Base-by-base conservation (phyloP, 768 basidiomycete genomes). In the Boletus insuetus region DNA sequence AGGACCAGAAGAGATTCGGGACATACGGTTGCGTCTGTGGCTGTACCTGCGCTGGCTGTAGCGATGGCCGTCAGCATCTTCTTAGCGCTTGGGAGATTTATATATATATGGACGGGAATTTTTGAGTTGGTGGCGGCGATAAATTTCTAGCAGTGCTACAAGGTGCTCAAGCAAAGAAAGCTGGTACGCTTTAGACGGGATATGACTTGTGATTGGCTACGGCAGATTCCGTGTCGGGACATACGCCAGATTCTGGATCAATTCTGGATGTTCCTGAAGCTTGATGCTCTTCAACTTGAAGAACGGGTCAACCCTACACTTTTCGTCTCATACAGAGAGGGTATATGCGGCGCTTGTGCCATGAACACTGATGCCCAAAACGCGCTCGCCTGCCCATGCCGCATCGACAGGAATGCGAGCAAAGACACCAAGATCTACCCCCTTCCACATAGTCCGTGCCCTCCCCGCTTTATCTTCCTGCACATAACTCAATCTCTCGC, bases 321-420 rank as follows among this genome's bases (percentile, higher is more conserved):
- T 98, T 99, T 81, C 85, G 96, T 40, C 40, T 91, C 89, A 19
- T 96, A 92, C 77, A 75, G 93, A 53, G 93, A 95, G n/a, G n/a
- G n/a, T n/a, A n/a, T n/a, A n/a, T n/a, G n/a, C 66, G 96, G 96
- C 38, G 94, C 91, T 6, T 98, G 96, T 70, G 95, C 96, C 49
- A 97, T 99, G 95, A 99, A 99, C 79, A 90, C 98, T 70, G 87
- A 98, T 71, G 96, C 96, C 49, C 87, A 91, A 74, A 99, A 99
- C 80, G 98, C 97, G 4, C 85, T 99, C 56, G 95, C 95, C 11
- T 99, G 97, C 74, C 79, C 98, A 49, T 98, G 95, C 79, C 81
- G 94, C 49, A n/a, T n/a, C n/a, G n/a, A n/a, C n/a, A n/a, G n/a
- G n/a, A n/a, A n/a, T 56, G 64, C 74, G 17, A 66, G 63, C 56